These are phyloP conservation scores for Trichoderma aggressivum DNA, from an alignment of 2,329 filamentous ascomycete genomes.

Conservation along the genomic window DNA sequence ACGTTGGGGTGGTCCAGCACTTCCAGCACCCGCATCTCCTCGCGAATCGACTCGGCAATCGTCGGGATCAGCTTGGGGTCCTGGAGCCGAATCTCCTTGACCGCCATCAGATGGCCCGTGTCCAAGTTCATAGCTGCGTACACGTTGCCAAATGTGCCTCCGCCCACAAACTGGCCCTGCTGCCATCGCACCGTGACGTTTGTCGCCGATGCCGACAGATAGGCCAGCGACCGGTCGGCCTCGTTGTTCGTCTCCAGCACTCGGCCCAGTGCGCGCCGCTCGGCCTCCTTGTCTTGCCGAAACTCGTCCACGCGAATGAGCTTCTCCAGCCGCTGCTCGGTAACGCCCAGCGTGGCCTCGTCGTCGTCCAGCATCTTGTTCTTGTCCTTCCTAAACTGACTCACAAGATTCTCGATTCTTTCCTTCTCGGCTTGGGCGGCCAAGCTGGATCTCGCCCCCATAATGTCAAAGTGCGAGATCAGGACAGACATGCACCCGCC, in stretches of 20 bases:
- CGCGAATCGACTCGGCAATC: slow-evolving; percentile 88
- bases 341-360: slow-evolving; percentile 74
- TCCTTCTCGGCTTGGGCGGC: slow-evolving; percentile 94
- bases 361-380: slow-evolving; percentile 73
- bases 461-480: slow-evolving; percentile 98
- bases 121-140: slow-evolving; percentile 98
- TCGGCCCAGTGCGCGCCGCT: slow-evolving; percentile 81
- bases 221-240: slow-evolving; percentile 90
- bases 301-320: slow-evolving; percentile 73
- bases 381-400: slow-evolving; percentile 74
- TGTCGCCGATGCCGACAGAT: slow-evolving; percentile 87
- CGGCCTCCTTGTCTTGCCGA: slow-evolving; percentile 75
- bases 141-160: slow-evolving; percentile 94
- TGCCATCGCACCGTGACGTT: slow-evolving; percentile 97
- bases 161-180: slow-evolving; percentile 96
- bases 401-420: slow-evolving; percentile 73
- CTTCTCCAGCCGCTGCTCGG: slow-evolving; percentile 69
- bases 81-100: slow-evolving; percentile 96
- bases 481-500: slow-evolving; percentile 95
- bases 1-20: slow-evolving; percentile 96
- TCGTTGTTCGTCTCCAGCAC: slow-evolving; percentile 95
- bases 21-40: slow-evolving; percentile 96
- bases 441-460: slow-evolving; percentile 89
- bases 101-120: slow-evolving; percentile 93
- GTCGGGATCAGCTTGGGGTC: slow-evolving; percentile 94